Percentiles rank a stretch among this genome's conserved stretches.
Conservation (phyloP, 192 early-diverging fungal species). For the Backusella westeae region DNA sequence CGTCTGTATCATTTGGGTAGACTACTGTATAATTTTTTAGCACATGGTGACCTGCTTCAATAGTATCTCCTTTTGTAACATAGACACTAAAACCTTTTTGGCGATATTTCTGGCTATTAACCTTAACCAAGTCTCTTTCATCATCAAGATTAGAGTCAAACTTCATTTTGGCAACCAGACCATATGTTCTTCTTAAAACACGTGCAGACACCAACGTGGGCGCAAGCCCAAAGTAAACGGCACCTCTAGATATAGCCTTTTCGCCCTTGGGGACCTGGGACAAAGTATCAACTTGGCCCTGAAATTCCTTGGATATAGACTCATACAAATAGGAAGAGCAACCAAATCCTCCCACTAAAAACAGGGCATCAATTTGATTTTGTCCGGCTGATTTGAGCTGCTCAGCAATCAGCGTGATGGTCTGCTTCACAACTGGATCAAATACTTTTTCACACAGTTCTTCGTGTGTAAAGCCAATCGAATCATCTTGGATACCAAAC, state of each 20-base stretch:
- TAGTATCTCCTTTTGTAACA: slow-evolving; percentile 32
- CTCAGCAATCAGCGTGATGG: slow-evolving; percentile 42
- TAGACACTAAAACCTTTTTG: slow-evolving; percentile 33
- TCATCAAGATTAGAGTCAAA: slow-evolving; percentile 45
- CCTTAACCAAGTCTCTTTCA: slow-evolving; percentile 36
- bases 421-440: slow-evolving; percentile 48
- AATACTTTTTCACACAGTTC: slow-evolving; percentile 48
- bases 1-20: slow-evolving; percentile 36
- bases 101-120: slow-evolving; percentile 34
- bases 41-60: slow-evolving; percentile 44
- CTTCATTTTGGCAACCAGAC: slow-evolving; percentile 43
- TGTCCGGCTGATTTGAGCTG: slow-evolving; percentile 36
- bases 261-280: slow-evolving; percentile 30
- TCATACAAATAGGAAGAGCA: slow-evolving; percentile 47
- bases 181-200: slow-evolving; percentile 47
- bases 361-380: slow-evolving; percentile 38
- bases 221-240: slow-evolving; percentile 47
- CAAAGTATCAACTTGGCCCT: slow-evolving; percentile 35
- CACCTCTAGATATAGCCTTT: slow-evolving; percentile 46
- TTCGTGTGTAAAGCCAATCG: slow-evolving; percentile 38
- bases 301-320: slow-evolving; percentile 41
- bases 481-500: slow-evolving; percentile 40
- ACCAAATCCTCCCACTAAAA: slow-evolving; percentile 53
- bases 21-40: slow-evolving; percentile 43
- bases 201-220: slow-evolving; percentile 41